Evolutionary conservation across 1,139 yeast genomes (phyloP), one percentile per base, ranked within the genome.

Genomic region (Blastobotrys persicus): DNA sequence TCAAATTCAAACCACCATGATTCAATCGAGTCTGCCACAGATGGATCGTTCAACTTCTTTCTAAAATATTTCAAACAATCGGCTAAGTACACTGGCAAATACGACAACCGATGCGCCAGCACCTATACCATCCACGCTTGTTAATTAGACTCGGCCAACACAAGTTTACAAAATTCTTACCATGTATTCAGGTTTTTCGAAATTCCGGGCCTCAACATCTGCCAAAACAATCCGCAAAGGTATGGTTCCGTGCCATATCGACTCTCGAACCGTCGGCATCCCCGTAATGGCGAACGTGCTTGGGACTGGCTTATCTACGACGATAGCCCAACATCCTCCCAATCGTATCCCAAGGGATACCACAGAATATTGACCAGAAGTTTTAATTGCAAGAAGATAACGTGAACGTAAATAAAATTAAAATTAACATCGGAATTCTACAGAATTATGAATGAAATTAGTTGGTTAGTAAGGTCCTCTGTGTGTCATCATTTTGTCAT

Each of bases 1-100:
- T 82, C 82, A 59, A 72, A 78, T 56, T 81, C 88, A 46, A 88
- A 72, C 95, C 96, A 88, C 76, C 82, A 74, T 2, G 61, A 61
- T 0, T 59, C 50, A 19, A 37, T 16, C 0, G 74, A 60, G 0
- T 56, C 55, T 1, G 77, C 72, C 42, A 62, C 55, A 46, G 61
- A 55, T 16, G 70, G 68, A 45, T 65, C 65, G 18, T 67, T 66
- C 19, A 76, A 55, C 47, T 62, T 67, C n/a, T 71, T 65, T 39
- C 66, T 60, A 55, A 84, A 79, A 61, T 73, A 82, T 1, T 57
- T 55, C 2, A 76, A 58, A 0, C 85, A 67, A 5, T 60, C 58
- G 0, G 70, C 67, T 43, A 77, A 71, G 51, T 76, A 72, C 1
- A 73, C 49, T 2, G 88, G 83, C 34, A 88, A 66, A 62, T 86